phyloP scores from a whole-genome alignment of 768 basidiomycete genomes.

The Pisolithus orientalis region DNA sequence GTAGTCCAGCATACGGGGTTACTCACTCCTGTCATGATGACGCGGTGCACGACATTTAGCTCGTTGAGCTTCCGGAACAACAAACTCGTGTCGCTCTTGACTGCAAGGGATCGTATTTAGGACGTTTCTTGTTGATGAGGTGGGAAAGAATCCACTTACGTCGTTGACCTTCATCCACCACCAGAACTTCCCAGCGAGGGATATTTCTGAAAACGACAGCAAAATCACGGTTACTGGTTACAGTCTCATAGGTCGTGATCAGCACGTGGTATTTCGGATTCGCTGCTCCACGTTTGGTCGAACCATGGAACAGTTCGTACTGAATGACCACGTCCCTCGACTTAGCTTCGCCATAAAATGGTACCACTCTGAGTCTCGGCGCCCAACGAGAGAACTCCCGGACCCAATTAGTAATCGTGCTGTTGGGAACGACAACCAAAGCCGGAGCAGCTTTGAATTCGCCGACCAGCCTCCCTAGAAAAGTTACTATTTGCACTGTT shows the following conservation, averaged over 20 bases:
- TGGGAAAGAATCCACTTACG: slow-evolving; percentile 41
- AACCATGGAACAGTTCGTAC: slow-evolving; percentile 71
- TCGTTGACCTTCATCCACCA: slow-evolving; percentile 91
- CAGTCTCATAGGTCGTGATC: slow-evolving; percentile 87
- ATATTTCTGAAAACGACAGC: slow-evolving; percentile 67
- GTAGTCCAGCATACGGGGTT: background rate
- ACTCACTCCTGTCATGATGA: slow-evolving; percentile 84
- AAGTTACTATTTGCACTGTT: slow-evolving; percentile 87
- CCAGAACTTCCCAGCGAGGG: slow-evolving; percentile 89
- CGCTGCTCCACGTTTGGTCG: slow-evolving; percentile 34
- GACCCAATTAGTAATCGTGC: slow-evolving; percentile 93
- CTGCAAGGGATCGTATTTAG: slow-evolving; percentile 33
- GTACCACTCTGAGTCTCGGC: slow-evolving; percentile 66
- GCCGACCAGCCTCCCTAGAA: slow-evolving; percentile 60
- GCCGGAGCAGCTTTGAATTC: slow-evolving; percentile 65
- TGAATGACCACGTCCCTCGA: slow-evolving; percentile 74
- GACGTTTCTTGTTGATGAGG: background rate
- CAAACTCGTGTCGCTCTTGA: slow-evolving; percentile 75
- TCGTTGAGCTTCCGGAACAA: slow-evolving; percentile 81
- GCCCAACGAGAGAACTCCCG: slow-evolving; percentile 84
- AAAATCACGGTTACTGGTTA: slow-evolving; percentile 66
- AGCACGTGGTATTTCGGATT: slow-evolving; percentile 81
- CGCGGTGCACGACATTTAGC: slow-evolving; percentile 68
- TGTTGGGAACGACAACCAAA: slow-evolving; percentile 93
- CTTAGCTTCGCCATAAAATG: slow-evolving; percentile 77